phyloP scores from a whole-genome alignment of 2,329 filamentous ascomycete species.

The Domatiomyces catenatus region DNA sequence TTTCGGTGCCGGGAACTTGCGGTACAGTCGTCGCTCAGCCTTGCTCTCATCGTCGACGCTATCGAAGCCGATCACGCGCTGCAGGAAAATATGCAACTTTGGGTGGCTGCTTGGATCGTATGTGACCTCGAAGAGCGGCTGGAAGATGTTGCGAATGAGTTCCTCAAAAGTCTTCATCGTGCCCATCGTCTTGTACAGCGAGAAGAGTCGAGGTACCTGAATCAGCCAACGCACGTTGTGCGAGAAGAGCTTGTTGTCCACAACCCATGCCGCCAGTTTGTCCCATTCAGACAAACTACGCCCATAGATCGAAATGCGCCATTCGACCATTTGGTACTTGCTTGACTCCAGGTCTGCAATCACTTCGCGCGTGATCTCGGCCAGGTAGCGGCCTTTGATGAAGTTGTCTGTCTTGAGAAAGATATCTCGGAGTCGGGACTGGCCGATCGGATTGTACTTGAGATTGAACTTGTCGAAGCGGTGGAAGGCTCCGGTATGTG shows the following conservation, averaged over 20 bases:
- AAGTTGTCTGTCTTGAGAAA: constrained; percentile 98
- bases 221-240: constrained; percentile 96
- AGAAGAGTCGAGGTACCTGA: constrained; percentile 84
- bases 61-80: constrained; percentile 91
- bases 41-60: constrained; percentile 98
- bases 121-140: constrained; percentile 88
- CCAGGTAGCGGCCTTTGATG: constrained; percentile 86
- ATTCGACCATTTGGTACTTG: constrained; percentile 99
- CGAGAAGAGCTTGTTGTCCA: constrained; percentile 95
- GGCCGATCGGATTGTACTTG: constrained; percentile 95
- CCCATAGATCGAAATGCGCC: constrained; percentile 95
- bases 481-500: constrained; percentile 94
- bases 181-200: constrained; percentile 81
- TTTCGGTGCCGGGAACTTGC: constrained; percentile 82
- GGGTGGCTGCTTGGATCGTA: constrained; percentile 72
- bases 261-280: constrained; percentile 89
- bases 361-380: constrained; percentile 95
- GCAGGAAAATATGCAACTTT: constrained; percentile 86
- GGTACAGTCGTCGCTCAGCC: constrained; percentile 79
- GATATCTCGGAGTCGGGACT: constrained; percentile 90
- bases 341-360: constrained; percentile 93
- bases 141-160: constrained; percentile 79
- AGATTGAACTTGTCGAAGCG: constrained; percentile 99
- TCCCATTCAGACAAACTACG: constrained; percentile 91
- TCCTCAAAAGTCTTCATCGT: constrained; percentile 84